Evolutionary conservation across 768 basidiomycete genomes (phyloP), one percentile per base, ranked within the genome.

Genomic region (Collybiopsis confluens): DNA sequence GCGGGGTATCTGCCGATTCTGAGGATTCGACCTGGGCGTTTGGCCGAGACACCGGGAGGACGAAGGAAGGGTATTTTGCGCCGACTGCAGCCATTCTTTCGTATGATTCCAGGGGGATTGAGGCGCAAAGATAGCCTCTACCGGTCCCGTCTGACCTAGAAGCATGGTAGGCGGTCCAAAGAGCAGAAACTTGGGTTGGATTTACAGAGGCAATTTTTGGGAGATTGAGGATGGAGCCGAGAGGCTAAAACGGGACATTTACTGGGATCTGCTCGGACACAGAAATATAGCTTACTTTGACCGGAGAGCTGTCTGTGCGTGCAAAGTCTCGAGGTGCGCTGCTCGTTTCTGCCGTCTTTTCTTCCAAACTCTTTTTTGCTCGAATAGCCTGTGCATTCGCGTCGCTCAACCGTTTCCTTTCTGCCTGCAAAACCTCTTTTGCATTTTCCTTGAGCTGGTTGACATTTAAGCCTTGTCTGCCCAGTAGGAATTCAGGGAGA

Each of bases 161-260:
- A 13, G 82, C 78, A 65, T 98, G 95, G 63, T 95, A 98, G 0
- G 89, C 79, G 2, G 83, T 90, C 96, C 96, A 98, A 0, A 98
- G 76, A 0, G 85, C 78, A 3, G 86, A 79, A 61, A 99, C 79
- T 64, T 91, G 88, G 9, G 80, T 79, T 4, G 83, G 52, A 2
- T 88, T 85, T 65, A 79, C 78, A 23, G 79, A 72, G 54, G 90
- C 62, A 21, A 95, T 69, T 50, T 83, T 81, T 18, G 82, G 71
- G 11, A 95, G 66, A 67, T 97, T 93, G 60, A 98, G 73, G 56
- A 97, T 86, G 8, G 78, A 82, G 3, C 84, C 80, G 20, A 98
- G 76, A 9, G 93, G 86, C 96, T 98, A 61, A 18, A 20, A 47
- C n/a, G n/a, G n/a, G n/a, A n/a, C n/a, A n/a, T n/a, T n/a, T n/a